Evolutionary conservation across 495 filamentous ascomycete species (phyloP), one percentile per base, ranked within the genome.

Genomic region (Choiromyces venosus): DNA sequence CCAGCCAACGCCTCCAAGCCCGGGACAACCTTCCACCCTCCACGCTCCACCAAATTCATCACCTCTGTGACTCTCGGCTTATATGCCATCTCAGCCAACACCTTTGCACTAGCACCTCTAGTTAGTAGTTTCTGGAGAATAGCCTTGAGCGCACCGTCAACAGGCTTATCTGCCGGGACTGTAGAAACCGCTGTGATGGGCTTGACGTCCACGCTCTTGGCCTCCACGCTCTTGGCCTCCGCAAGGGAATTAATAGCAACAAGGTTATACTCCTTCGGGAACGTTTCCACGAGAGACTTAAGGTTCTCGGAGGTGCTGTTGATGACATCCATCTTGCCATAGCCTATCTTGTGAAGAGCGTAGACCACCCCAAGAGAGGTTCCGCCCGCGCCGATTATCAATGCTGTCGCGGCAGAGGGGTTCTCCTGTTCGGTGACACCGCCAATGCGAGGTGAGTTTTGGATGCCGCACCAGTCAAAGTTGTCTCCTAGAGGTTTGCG

Each of bases 401-500:
- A 85, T 35, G 84, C 91, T 4, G 52, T 33, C 16, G 12, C 25
- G 14, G 52, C 33, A 12, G 52, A 61, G 52, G 25, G 12, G 83
- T 65, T 83, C 69, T 74, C 80, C 65, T 70, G 77, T 66, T 82
- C 83, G 65, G 83, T 80, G 35, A 92, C 84, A 37, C 92, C 91
- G 4, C 90, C 89, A 56, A 88, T 87, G 70, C 89, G 88, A n/a
- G 98, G 89, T 4, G 91, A 90, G 69, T 88, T 87, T 18, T 89
- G 88, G 89, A 99, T 99, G 66, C 95, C 95, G 76, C 89, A 87
- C 93, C 94, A 99, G 85, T 99, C 95, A 33, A 94, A 97, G 84
- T 99, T 99, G 79, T 92, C 91, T 21, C 95, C 95, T 66, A 91
- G 82, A 5, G 97, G 87, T 9, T 83, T 87, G 9, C 76, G 71